A percentile compares a stretch with the other conserved stretches of the same genome.
Evolutionary conservation across 768 basidiomycete genomes (phyloP).

Genomic region (Steccherinum ochraceum): DNA sequence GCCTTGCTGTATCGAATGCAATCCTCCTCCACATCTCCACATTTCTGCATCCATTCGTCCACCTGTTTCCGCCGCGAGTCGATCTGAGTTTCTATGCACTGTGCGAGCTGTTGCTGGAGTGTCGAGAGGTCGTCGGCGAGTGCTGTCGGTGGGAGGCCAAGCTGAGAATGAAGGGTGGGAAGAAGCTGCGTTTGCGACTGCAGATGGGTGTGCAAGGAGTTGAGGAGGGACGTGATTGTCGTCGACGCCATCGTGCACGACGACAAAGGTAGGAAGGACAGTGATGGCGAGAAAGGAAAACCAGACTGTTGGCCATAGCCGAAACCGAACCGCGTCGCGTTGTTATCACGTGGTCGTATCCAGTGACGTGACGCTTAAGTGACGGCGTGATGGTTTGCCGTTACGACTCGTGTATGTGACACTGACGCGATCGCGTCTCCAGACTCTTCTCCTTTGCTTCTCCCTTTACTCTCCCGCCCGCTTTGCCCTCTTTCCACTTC

Average conservation of each 20-base stretch:
- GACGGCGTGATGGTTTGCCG: neutral
- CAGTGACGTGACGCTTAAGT: neutral
- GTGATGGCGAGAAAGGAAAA: neutral
- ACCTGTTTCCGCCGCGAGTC: conserved; percentile 68
- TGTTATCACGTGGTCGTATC: neutral
- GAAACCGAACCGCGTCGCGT: conserved; percentile 1
- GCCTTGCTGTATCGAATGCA: conserved; percentile 64
- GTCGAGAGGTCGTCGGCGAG: conserved; percentile 74
- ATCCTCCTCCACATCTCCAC: conserved; percentile 52
- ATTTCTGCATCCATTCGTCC: conserved; percentile 62
- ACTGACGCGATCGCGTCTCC: neutral
- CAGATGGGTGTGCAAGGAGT: conserved; percentile 72
- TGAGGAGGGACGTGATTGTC: conserved; percentile 72
- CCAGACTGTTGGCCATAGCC: neutral
- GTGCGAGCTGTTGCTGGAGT: conserved; percentile 69
- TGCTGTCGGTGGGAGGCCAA: conserved; percentile 74
- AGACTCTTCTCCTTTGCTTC: neutral
- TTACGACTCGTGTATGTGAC: neutral
- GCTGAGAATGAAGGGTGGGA: conserved; percentile 76
- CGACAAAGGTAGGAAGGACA: neutral
- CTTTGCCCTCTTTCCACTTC: too few species aligned
- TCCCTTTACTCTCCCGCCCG: neutral
- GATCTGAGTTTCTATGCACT: conserved; percentile 72
- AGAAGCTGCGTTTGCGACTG: conserved; percentile 78
- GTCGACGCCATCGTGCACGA: conserved; percentile 22